Conservation (phyloP, 2,329 filamentous ascomycete genomes). For the Calonectria hongkongensis region DNA sequence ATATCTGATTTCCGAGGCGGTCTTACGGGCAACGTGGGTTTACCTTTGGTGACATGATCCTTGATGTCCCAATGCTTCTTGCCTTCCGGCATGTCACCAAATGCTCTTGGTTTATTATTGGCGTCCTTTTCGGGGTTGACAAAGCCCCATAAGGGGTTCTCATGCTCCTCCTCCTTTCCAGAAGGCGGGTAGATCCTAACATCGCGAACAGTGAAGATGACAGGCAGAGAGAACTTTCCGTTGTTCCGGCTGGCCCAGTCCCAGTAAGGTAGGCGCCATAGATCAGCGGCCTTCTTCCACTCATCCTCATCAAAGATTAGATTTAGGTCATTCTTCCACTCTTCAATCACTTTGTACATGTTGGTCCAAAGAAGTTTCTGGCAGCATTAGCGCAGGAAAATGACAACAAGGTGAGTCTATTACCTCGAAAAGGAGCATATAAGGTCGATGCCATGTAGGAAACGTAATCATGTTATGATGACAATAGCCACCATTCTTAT, state of each 20-base stretch:
- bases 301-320: neutral
- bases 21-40: slow-evolving; percentile 31
- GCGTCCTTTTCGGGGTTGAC: slow-evolving; percentile 38
- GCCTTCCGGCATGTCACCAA: slow-evolving; percentile 37
- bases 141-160: slow-evolving; percentile 34
- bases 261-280: neutral
- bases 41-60: neutral
- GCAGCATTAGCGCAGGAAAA: neutral
- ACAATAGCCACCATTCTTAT: slow-evolving; percentile 26
- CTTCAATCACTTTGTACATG: neutral
- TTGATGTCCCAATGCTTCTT: slow-evolving; percentile 44
- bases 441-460: neutral
- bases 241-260: slow-evolving; percentile 37
- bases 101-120: slow-evolving; percentile 34
- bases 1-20: neutral
- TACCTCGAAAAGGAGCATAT: neutral
- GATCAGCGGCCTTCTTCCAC: neutral
- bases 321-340: neutral
- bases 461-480: slow-evolving; percentile 35
- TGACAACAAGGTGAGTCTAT: neutral
- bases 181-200: neutral
- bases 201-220: neutral
- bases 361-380: neutral
- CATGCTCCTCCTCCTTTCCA: neutral
- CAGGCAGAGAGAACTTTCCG: neutral